Evolutionary conservation across 2,329 filamentous ascomycete species (phyloP).

Genomic region (Graphiopsis chlorocephala): DNA sequence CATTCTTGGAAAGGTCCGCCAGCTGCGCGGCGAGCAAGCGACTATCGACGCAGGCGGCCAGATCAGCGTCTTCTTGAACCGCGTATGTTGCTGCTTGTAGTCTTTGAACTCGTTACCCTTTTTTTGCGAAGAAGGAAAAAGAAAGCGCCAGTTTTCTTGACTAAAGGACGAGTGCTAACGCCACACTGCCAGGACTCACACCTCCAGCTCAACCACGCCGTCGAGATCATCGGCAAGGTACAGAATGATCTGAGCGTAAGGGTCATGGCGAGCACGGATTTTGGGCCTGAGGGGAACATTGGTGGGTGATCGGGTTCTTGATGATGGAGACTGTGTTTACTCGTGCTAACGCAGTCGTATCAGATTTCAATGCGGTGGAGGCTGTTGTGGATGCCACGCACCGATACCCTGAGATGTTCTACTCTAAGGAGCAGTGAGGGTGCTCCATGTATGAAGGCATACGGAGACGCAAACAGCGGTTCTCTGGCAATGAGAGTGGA

Average conservation of each 20-base stretch:
- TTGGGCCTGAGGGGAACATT: conserved; percentile 58
- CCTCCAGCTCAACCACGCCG: conserved; percentile 65
- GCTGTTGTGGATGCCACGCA: conserved; percentile 85
- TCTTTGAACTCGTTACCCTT: neutral
- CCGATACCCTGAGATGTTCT: conserved; percentile 77
- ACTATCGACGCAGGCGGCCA: conserved; percentile 75
- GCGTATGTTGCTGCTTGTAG: conserved; percentile 51
- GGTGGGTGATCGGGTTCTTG: conserved; percentile 52
- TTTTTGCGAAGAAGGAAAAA: neutral
- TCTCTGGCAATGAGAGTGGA: neutral
- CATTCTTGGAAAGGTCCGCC: conserved; percentile 78
- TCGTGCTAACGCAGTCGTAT: neutral
- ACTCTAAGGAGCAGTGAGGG: conserved; percentile 45
- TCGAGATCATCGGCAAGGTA: conserved; percentile 78
- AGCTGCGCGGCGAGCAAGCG: conserved; percentile 77
- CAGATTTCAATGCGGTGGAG: conserved; percentile 73
- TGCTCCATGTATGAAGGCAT: no score
- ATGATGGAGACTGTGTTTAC: neutral
- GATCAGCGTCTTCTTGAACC: conserved; percentile 70
- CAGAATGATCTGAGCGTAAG: conserved; percentile 69
- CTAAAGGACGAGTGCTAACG: neutral
- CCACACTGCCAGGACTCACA: conserved; percentile 61
- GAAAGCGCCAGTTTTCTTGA: neutral
- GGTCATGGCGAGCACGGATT: conserved; percentile 66
- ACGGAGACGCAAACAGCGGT: neutral